Percentiles rank a stretch among this genome's conserved stretches.
Evolutionary conservation across 1,139 yeast species (phyloP).

Genomic region (Schwanniomyces etchellsii): DNA sequence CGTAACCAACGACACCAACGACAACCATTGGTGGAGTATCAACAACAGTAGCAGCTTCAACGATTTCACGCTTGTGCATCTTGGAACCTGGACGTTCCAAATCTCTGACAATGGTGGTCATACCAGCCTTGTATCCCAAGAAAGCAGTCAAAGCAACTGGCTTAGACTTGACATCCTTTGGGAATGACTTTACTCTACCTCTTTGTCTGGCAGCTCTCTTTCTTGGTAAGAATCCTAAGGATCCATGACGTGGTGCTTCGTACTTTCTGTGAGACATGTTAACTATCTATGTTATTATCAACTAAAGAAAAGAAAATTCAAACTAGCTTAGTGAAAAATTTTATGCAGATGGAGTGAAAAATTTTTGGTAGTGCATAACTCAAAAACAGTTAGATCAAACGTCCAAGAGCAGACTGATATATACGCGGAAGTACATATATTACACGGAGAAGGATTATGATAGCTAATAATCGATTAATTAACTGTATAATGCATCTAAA

Average conservation of each 20-base stretch:
- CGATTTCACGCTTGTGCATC: slow-evolving; percentile 99
- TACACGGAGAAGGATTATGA: no score
- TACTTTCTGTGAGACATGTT: slow-evolving; percentile 98
- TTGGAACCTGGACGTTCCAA: slow-evolving; percentile 99
- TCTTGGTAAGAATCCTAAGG: slow-evolving; percentile 99
- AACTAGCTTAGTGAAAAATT: slow-evolving; percentile 4
- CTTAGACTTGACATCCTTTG: slow-evolving; percentile 96
- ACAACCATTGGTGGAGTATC: slow-evolving; percentile 99
- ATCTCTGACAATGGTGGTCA: slow-evolving; percentile 99
- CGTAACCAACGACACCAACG: slow-evolving; percentile 99
- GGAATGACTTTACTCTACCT: slow-evolving; percentile 99
- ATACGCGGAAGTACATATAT: no score
- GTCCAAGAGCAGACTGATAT: no score
- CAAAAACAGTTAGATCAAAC: not conserved
- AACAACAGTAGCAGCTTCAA: slow-evolving; percentile 98
- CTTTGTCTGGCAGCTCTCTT: slow-evolving; percentile 99
- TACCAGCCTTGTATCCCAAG: slow-evolving; percentile 99
- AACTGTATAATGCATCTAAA: no score
- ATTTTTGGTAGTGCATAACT: slow-evolving; percentile 11
- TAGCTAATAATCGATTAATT: no score
- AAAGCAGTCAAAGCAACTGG: slow-evolving; percentile 99
- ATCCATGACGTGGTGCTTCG: slow-evolving; percentile 99
- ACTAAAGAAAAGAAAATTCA: slow-evolving; percentile 17
- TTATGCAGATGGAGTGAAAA: slow-evolving; percentile 6
- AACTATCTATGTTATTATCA: slow-evolving; percentile 20